Conservation (phyloP, 148 eudicot genomes). For the Tetragonia tetragonoides region DNA sequence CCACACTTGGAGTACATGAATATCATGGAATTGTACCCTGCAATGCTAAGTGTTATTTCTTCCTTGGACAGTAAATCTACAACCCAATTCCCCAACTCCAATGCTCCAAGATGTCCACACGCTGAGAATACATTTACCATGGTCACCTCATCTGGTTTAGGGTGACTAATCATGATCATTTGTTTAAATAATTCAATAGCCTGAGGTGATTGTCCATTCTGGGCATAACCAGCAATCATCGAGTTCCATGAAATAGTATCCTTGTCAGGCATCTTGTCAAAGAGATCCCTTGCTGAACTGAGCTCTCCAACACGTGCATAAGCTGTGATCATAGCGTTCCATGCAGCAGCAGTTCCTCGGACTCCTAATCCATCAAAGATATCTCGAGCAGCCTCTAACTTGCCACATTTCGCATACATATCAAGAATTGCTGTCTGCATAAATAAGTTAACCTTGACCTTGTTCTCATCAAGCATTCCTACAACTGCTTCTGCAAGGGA, state of each 20-base stretch:
- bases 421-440: slow-evolving; percentile 60
- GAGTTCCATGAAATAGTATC: slow-evolving; percentile 62
- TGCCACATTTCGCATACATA: slow-evolving; percentile 61
- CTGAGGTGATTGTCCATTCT: slow-evolving; percentile 53
- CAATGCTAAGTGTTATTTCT: slow-evolving; percentile 36
- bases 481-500: slow-evolving; percentile 38
- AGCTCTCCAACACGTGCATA: slow-evolving; percentile 58
- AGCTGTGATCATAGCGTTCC: slow-evolving; percentile 68
- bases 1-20: slow-evolving; percentile 77
- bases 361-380: slow-evolving; percentile 42
- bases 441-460: slow-evolving; percentile 32
- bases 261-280: slow-evolving; percentile 44
- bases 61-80: slow-evolving; percentile 29
- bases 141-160: slow-evolving; percentile 59
- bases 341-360: slow-evolving; percentile 35
- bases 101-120: slow-evolving; percentile 69
- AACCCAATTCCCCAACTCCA: slow-evolving; percentile 52
- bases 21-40: slow-evolving; percentile 56
- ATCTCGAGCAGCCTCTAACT: slow-evolving; percentile 37
- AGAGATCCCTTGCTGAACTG: slow-evolving; percentile 42
- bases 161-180: slow-evolving; percentile 28
- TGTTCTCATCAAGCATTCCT: slow-evolving; percentile 40
- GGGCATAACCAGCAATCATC: slow-evolving; percentile 69
- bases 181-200: slow-evolving; percentile 62
- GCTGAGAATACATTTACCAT: slow-evolving; percentile 61